phyloP scores from a whole-genome alignment of 2,329 filamentous ascomycete species.

The Coleophoma crateriformis region DNA sequence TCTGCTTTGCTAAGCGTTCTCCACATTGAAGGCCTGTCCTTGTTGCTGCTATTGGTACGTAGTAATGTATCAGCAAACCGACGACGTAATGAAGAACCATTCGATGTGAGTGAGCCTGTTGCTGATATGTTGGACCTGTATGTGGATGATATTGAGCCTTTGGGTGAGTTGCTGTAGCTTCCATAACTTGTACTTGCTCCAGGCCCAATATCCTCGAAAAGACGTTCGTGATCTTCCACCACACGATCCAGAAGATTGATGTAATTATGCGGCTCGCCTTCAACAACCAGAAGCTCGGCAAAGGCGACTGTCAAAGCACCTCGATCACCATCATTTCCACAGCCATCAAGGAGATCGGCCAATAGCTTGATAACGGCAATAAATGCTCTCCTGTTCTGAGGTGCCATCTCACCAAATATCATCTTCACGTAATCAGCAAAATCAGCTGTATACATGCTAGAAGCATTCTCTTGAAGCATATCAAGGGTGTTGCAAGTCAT shows the following conservation, averaged over 20 bases:
- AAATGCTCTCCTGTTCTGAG: slow-evolving; percentile 71
- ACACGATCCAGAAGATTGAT: slow-evolving; percentile 85
- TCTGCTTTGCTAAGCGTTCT: slow-evolving; percentile 81
- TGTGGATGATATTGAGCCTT: slow-evolving; percentile 20
- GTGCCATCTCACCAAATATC: slow-evolving; percentile 60
- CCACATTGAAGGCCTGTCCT: slow-evolving; percentile 73
- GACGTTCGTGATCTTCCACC: slow-evolving; percentile 80
- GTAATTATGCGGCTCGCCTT: slow-evolving; percentile 73
- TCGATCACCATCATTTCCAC: slow-evolving; percentile 84
- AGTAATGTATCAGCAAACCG: slow-evolving; percentile 77
- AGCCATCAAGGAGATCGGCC: slow-evolving; percentile 82
- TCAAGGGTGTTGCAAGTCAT: slow-evolving; percentile 67
- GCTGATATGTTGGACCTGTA: slow-evolving; percentile 19
- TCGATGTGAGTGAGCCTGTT: slow-evolving; percentile 74
- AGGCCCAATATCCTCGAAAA: slow-evolving; percentile 64
- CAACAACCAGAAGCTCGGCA: slow-evolving; percentile 75
- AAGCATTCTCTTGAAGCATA: slow-evolving; percentile 64
- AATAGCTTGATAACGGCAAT: slow-evolving; percentile 79
- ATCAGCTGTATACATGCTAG: slow-evolving; percentile 64
- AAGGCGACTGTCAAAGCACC: slow-evolving; percentile 86
- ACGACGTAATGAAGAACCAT: slow-evolving; percentile 77
- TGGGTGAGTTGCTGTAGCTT: slow-evolving; percentile 10
- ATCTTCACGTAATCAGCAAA: slow-evolving; percentile 66
- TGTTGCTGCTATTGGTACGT: slow-evolving; percentile 73
- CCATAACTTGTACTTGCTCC: slow-evolving; percentile 17